Conservation (phyloP, 192 early-diverging fungal genomes). For the Linnemannia elongata region DNA sequence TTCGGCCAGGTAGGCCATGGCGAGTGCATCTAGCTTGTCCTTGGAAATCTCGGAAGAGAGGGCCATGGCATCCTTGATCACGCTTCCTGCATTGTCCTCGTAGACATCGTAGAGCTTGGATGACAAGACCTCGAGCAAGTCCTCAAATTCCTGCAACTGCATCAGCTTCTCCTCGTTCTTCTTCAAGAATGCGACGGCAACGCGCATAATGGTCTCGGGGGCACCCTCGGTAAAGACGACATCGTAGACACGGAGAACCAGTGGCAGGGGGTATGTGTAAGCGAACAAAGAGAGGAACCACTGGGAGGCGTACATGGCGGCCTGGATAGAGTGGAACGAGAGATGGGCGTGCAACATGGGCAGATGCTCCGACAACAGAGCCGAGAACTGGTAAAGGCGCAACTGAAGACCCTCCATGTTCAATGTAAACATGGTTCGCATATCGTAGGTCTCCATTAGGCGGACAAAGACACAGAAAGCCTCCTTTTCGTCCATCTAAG, state of each 20-base stretch:
- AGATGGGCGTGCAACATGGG: conserved; percentile 88
- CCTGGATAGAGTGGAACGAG: conserved; percentile 74
- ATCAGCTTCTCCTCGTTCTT: conserved; percentile 82
- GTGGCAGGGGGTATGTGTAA: conserved; percentile 90
- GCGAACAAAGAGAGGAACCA: conserved; percentile 99
- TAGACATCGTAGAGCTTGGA: conserved; percentile 87
- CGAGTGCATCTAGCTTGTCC: conserved; percentile 80
- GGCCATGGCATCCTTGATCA: conserved; percentile 86
- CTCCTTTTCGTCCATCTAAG: conserved; percentile 92
- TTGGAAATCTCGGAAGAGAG: conserved; percentile 79
- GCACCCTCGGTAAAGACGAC: conserved; percentile 93
- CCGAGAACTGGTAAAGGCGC: conserved; percentile 88
- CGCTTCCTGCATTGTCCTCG: conserved; percentile 65
- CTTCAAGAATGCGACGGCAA: conserved; percentile 91
- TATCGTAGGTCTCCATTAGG: conserved; percentile 93
- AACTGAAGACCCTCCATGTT: conserved; percentile 95
- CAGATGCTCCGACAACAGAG: conserved; percentile 78
- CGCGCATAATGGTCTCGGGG: conserved; percentile 88
- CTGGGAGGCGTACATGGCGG: conserved; percentile 94
- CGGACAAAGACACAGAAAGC: conserved; percentile 96
- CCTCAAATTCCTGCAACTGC: conserved; percentile 81
- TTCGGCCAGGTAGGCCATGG: conserved; percentile 67
- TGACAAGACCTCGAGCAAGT: conserved; percentile 85
- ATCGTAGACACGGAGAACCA: conserved; percentile 95
- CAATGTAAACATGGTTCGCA: conserved; percentile 94